These are phyloP conservation scores for Arthrobotrys megalospora DNA, from an alignment of 2,329 filamentous ascomycete genomes.

Conservation along the genomic window DNA sequence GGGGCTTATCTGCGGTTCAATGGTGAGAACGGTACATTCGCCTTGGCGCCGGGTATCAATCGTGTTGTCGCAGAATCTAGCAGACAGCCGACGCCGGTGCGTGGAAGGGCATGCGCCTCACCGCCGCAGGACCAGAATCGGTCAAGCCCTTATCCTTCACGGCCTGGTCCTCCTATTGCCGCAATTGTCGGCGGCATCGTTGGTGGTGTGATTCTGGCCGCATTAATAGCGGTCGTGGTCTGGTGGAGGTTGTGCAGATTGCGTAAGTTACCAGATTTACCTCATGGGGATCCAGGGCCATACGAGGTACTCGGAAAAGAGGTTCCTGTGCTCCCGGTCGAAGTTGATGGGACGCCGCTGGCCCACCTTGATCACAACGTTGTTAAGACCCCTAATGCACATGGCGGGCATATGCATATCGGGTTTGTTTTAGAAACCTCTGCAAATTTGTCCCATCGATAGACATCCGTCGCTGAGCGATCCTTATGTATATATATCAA, in stretches of 20 bases:
- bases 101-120: not conserved
- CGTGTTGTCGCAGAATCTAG: slow-evolving; percentile 1
- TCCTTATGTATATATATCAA: not conserved
- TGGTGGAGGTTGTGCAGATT: not conserved
- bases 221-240: not conserved
- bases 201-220: not conserved
- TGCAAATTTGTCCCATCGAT: too few species aligned
- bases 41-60: slow-evolving; percentile 3
- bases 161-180: not conserved
- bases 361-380: not conserved
- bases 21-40: not conserved
- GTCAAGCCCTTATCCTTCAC: too few species aligned
- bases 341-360: not conserved
- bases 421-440: too few species aligned
- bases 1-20: not conserved
- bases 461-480: too few species aligned
- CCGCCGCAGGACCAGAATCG: too few species aligned
- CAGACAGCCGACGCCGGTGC: not conserved
- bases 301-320: not conserved
- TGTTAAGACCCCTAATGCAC: not conserved
- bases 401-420: too few species aligned
- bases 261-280: not conserved
- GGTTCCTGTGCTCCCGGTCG: not conserved
- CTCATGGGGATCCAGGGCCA: not conserved
- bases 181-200: not conserved